phyloP scores from a whole-genome alignment of 2,329 filamentous ascomycete species.

The Epichloe festucae region DNA sequence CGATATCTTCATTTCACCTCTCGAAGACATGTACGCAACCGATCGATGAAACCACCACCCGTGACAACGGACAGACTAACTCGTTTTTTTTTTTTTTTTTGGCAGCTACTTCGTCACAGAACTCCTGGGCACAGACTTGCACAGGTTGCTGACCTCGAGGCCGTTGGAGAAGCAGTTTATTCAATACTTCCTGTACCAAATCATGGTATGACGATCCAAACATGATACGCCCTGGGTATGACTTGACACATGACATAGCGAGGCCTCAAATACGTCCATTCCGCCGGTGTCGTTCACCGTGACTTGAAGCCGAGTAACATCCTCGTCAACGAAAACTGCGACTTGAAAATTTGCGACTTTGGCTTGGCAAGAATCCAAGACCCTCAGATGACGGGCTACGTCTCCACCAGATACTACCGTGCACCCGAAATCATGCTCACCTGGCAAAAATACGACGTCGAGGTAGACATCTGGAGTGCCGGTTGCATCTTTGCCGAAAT shows the following conservation, averaged over 20 bases:
- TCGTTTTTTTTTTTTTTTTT: constrained; percentile 3
- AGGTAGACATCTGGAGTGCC: constrained; percentile 98
- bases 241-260: constrained; percentile 42
- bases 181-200: constrained; percentile 99
- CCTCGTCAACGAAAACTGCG: constrained; percentile 98
- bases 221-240: not conserved
- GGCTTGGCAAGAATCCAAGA: constrained; percentile 95
- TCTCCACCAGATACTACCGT: constrained; percentile 96
- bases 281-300: constrained; percentile 91
- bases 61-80: constrained; percentile 8
- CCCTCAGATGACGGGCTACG: constrained; percentile 98
- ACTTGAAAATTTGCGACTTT: constrained; percentile 99
- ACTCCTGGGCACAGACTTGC: constrained; percentile 88
- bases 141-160: constrained; percentile 85
- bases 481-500: constrained; percentile 99
- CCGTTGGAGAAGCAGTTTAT: constrained; percentile 99
- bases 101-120: constrained; percentile 93
- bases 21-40: constrained; percentile 81
- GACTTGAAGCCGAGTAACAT: constrained; percentile 99
- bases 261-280: constrained; percentile 97
- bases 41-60: constrained; percentile 3
- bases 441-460: constrained; percentile 99
- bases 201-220: constrained; percentile 51
- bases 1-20: constrained; percentile 98
- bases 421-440: constrained; percentile 99